Conservation (phyloP, 257 asterid species). For the Jacaranda copaia region DNA sequence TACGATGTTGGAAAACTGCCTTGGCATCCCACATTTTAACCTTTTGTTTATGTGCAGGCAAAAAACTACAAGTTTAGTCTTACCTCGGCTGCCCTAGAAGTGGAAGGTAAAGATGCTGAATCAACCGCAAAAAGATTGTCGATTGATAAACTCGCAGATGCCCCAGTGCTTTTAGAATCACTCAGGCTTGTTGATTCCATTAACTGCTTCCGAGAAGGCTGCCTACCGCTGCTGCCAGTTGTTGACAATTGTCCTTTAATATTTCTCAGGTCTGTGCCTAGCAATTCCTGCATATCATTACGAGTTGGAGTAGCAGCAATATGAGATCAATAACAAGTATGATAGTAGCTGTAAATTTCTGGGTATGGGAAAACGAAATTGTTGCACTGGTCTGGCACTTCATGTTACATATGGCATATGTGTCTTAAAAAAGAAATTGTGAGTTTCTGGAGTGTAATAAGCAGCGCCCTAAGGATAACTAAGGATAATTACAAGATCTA, state of each 20-base stretch:
- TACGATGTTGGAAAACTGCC: background rate
- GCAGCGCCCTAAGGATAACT: background rate
- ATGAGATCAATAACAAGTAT: background rate
- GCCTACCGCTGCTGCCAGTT: slow-evolving; percentile 65
- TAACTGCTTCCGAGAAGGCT: slow-evolving; percentile 69
- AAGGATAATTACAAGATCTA: background rate
- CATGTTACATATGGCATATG: no score
- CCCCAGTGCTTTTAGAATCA: slow-evolving; percentile 74
- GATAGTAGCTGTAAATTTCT: background rate
- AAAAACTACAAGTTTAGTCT: slow-evolving; percentile 12
- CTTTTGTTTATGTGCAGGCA: background rate
- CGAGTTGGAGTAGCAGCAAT: slow-evolving; percentile 16
- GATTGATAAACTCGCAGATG: slow-evolving; percentile 60
- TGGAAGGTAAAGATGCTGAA: slow-evolving; percentile 70
- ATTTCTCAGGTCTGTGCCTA: slow-evolving; percentile 68
- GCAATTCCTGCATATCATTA: slow-evolving; percentile 56
- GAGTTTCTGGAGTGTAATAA: background rate
- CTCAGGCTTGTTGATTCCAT: slow-evolving; percentile 59
- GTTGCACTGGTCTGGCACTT: no score
- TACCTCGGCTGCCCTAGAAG: slow-evolving; percentile 83
- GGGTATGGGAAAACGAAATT: no score
- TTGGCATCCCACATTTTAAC: background rate
- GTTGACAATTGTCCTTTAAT: slow-evolving; percentile 59
- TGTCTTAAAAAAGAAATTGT: no score
- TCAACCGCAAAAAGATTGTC: slow-evolving; percentile 65